Conservation (phyloP, 306 rosid genomes). For the Amphicarpaea edgeworthii region DNA sequence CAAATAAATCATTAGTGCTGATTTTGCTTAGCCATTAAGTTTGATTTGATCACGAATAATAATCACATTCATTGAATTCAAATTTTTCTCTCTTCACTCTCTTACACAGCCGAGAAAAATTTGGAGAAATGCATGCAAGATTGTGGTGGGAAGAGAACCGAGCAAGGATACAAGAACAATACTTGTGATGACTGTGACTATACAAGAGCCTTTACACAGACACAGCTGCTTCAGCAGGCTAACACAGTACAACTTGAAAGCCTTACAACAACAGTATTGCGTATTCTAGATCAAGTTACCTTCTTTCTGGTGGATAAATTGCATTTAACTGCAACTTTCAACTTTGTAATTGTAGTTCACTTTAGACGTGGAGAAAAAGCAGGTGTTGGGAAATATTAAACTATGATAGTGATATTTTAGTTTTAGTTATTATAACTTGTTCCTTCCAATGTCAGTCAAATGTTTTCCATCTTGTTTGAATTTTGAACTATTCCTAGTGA, state of each 20-base stretch:
- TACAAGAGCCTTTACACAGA: slow-evolving; percentile 36
- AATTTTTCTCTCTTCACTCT: not conserved
- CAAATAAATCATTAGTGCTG: slow-evolving; percentile 17
- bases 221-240: slow-evolving; percentile 50
- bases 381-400: slow-evolving; percentile 49
- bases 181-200: slow-evolving; percentile 62
- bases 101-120: slow-evolving; percentile 81
- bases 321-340: slow-evolving; percentile 44
- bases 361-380: slow-evolving; percentile 46
- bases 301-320: slow-evolving; percentile 47
- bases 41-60: not conserved
- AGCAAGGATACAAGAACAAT: slow-evolving; percentile 90
- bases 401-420: slow-evolving; percentile 46
- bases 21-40: slow-evolving; percentile 22
- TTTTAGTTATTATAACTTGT: slow-evolving; percentile 44
- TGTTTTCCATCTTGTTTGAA: slow-evolving; percentile 46
- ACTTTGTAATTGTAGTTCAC: slow-evolving; percentile 47
- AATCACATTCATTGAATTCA: slow-evolving; percentile 10
- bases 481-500: slow-evolving; percentile 37
- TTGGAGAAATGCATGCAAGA: slow-evolving; percentile 89
- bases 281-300: slow-evolving; percentile 49
- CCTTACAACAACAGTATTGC: slow-evolving; percentile 50
- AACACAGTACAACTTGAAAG: slow-evolving; percentile 48
- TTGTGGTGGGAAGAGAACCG: slow-evolving; percentile 97
- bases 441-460: slow-evolving; percentile 30